These are phyloP conservation scores for Tephrocybe sp. DNA, from an alignment of 768 basidiomycete genomes.

Conservation along the genomic window DNA sequence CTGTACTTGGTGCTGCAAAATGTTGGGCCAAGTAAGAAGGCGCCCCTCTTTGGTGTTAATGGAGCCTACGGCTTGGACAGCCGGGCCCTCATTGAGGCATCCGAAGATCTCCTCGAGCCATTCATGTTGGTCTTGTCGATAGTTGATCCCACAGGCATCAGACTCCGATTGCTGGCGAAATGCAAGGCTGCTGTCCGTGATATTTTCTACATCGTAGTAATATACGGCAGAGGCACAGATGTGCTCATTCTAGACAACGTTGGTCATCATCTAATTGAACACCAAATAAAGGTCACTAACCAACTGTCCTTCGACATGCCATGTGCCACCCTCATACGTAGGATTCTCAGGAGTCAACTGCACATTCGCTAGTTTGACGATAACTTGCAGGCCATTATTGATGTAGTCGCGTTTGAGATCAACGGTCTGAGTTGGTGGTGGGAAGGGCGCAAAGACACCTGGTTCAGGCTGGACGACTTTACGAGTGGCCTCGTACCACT, in stretches of 20 bases:
- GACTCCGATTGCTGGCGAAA: slow-evolving; percentile 10
- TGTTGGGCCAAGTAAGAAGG: slow-evolving; percentile 14
- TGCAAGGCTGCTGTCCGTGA: slow-evolving; percentile 8
- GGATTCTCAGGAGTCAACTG: slow-evolving; percentile 16
- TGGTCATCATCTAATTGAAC: background rate
- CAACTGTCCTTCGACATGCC: slow-evolving; percentile 18
- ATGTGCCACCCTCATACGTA: slow-evolving; percentile 13
- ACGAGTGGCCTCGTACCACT: slow-evolving; percentile 16
- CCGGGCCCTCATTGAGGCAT: background rate
- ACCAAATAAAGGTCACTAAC: background rate
- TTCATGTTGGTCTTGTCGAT: slow-evolving; percentile 7
- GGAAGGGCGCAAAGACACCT: slow-evolving; percentile 9
- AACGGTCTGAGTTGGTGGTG: slow-evolving; percentile 2
- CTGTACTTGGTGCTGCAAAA: slow-evolving; percentile 14
- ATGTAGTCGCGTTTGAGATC: slow-evolving; percentile 9
- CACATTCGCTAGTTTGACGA: slow-evolving; percentile 18
- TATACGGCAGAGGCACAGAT: slow-evolving; percentile 20
- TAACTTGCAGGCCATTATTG: slow-evolving; percentile 11
- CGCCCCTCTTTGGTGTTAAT: slow-evolving; percentile 14
- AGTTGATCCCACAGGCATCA: background rate
- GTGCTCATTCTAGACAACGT: slow-evolving; percentile 14
- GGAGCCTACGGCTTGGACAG: slow-evolving; percentile 10
- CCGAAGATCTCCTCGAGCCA: slow-evolving; percentile 12
- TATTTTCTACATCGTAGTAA: slow-evolving; percentile 16
- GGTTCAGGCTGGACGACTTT: slow-evolving; percentile 24